These are phyloP conservation scores for Heliamphora exappendiculata DNA, from an alignment of 148 eudicot genomes.

Conservation along the genomic window DNA sequence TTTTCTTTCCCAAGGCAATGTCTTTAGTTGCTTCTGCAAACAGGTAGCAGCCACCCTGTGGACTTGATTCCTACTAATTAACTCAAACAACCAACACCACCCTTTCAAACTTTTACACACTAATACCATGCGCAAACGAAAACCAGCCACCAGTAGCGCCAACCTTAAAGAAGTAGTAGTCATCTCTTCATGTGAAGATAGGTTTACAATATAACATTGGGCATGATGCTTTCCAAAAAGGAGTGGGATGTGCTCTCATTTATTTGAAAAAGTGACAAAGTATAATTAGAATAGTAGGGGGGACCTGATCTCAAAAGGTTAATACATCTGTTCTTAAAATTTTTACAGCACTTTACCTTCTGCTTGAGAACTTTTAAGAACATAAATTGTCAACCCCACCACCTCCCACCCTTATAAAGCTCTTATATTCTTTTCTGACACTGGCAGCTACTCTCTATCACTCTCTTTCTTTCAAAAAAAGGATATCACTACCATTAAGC, in stretches of 20 bases:
- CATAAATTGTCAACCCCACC: slow-evolving; percentile 12
- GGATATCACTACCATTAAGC: not conserved
- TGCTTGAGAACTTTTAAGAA: not conserved
- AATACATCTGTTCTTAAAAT: slow-evolving; percentile 5
- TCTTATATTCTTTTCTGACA: slow-evolving; percentile 16
- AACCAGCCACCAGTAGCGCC: slow-evolving; percentile 2
- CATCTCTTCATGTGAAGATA: not conserved
- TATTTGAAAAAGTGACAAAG: slow-evolving; percentile 25
- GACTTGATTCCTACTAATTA: not conserved
- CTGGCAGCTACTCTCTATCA: slow-evolving; percentile 16
- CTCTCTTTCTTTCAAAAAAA: slow-evolving; percentile 11
- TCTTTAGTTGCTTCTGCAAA: not conserved
- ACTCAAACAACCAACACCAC: not conserved
- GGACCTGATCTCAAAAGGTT: slow-evolving; percentile 11
- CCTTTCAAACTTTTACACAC: not conserved
- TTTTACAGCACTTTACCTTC: slow-evolving; percentile 11
- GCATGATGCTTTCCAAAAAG: slow-evolving; percentile 26
- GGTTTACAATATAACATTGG: not conserved
- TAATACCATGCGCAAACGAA: not conserved
- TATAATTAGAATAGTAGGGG: slow-evolving; percentile 5
- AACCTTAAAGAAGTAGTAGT: not conserved
- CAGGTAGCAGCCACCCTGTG: not conserved
- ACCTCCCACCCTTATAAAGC: slow-evolving; percentile 49
- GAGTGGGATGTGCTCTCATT: slow-evolving; percentile 20
- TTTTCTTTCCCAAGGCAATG: not conserved